Evolutionary conservation across 805 yeast species (phyloP), one percentile per base, ranked within the genome.

Genomic region (Candida xiaguanensis): DNA sequence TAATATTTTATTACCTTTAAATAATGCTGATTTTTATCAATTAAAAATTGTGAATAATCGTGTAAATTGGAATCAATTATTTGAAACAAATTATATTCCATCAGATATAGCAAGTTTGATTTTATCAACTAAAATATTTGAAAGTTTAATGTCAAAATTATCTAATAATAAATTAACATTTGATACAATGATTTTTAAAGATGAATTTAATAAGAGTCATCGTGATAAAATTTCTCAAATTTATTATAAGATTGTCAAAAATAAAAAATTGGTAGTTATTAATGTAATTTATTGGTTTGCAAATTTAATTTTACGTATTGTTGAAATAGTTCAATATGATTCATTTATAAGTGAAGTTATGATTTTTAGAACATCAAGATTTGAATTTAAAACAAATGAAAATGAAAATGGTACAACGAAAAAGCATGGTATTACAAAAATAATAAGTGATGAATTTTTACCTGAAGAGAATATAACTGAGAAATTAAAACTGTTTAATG

Each of bases 361-460:
- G 27, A 41, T 65, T 24, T 67, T 73, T 46, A 55, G 56, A 28
- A 64, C 67, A 14, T 59, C 55, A 42, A 54, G 55, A 41, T 41
- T 61, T 17, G 24, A 31, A 14, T 38, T 30, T 18, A 39, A 27
- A 22, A 22, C 24, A 15, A 27, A 20, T 20, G 35, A 30, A 9
- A 12, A 30, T 17, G 24, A n/a, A n/a, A n/a, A 33, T 3, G 14
- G 16, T 6, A 12, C 3, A 7, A 5, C 8, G 3, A 17, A 22
- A 7, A 23, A 14, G 19, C 20, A 17, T 13, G 11, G 15, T 14
- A 26, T 34, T n/a, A 32, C 41, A n/a, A 39, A 50, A 8, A 38
- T 46, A 15, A 34, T 50, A 2, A 55, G 53, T 24, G 46, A 52
- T 25, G 40, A 36, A n/a, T 15, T 22, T 11, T 52, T 11, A 39